Conservation (phyloP, 176 grass and related monocot genomes). For the Musa beccarii region DNA sequence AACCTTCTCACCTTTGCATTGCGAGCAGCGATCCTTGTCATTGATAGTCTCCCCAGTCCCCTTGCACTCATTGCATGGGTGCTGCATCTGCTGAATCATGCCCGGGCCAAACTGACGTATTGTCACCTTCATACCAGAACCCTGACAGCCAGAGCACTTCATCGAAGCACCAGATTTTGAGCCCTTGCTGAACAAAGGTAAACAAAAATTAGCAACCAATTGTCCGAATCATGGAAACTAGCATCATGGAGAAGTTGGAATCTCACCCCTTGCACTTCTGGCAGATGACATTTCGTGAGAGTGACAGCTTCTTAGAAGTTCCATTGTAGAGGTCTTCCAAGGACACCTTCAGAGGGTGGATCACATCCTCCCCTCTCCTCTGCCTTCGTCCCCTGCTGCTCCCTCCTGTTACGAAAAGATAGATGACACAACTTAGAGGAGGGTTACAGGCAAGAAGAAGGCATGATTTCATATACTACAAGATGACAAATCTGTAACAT, state of each 20-base stretch:
- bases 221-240: not conserved
- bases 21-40: slow-evolving; percentile 1
- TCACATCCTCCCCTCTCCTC: slow-evolving; percentile 12
- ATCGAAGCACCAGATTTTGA: slow-evolving; percentile 3
- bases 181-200: not conserved
- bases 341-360: slow-evolving; percentile 14
- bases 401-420: not conserved
- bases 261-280: slow-evolving; percentile 2
- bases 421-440: not conserved
- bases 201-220: not conserved
- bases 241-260: not conserved
- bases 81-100: slow-evolving; percentile 11
- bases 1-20: slow-evolving; percentile 8
- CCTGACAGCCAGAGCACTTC: slow-evolving; percentile 10
- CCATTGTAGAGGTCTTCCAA: slow-evolving; percentile 12
- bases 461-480: not conserved
- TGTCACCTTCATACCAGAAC: slow-evolving; percentile 12
- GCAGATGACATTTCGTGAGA: slow-evolving; percentile 12
- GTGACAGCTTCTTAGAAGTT: slow-evolving; percentile 11
- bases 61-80: slow-evolving; percentile 12
- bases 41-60: slow-evolving; percentile 7
- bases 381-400: slow-evolving; percentile 14
- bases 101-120: slow-evolving; percentile 5
- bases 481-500: not conserved
- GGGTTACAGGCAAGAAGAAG: not conserved